phyloP scores from a whole-genome alignment of 306 rosid species.

The Casuarina cunninghamiana region DNA sequence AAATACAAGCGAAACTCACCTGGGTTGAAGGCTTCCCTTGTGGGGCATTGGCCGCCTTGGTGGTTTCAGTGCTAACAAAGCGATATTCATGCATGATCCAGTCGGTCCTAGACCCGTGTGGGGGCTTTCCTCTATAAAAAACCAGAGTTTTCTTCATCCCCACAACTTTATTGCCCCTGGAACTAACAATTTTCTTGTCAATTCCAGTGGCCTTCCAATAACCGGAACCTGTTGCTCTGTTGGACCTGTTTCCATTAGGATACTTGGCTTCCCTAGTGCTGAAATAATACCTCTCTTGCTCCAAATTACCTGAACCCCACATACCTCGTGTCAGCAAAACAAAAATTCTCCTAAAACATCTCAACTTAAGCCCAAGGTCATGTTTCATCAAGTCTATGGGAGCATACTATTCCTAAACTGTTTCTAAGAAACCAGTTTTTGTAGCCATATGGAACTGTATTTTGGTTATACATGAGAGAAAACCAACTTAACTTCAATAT shows the following conservation, averaged over 20 bases:
- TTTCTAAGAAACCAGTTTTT: neutral
- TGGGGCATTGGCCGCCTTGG: conserved; percentile 15
- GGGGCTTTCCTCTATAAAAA: conserved; percentile 88
- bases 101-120: conserved; percentile 85
- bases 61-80: conserved; percentile 37
- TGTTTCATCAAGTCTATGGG: neutral
- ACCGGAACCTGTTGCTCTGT: conserved; percentile 86
- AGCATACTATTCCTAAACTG: neutral
- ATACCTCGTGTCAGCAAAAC: conserved; percentile 5
- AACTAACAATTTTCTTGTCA: conserved; percentile 65
- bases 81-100: conserved; percentile 99
- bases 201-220: conserved; percentile 98
- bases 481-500: neutral
- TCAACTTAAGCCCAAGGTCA: neutral
- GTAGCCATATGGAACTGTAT: neutral
- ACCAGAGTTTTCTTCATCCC: conserved; percentile 96
- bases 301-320: conserved; percentile 57
- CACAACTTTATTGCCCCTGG: conserved; percentile 50
- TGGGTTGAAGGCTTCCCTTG: conserved; percentile 28
- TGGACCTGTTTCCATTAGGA: conserved; percentile 89
- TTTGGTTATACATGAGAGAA: neutral
- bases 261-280: conserved; percentile 91
- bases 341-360: neutral
- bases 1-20: conserved; percentile 27
- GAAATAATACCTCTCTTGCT: conserved; percentile 89